Conservation (phyloP, 768 basidiomycete species). For the Kwoniella dejecticola region DNA sequence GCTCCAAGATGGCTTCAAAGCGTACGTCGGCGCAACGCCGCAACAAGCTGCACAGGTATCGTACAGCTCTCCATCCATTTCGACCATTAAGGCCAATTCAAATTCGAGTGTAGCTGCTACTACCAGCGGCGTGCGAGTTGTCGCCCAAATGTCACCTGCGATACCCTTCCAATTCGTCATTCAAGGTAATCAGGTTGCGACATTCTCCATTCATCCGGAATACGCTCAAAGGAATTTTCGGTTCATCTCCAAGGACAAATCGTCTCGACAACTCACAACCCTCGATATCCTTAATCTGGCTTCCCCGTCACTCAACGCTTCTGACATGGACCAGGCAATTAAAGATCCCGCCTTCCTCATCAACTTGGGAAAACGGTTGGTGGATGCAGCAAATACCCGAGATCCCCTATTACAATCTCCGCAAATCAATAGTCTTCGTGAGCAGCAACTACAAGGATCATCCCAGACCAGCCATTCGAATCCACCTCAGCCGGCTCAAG, state of each 20-base stretch:
- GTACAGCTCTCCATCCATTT: background rate
- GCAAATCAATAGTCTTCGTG: background rate
- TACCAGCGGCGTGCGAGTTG: no score
- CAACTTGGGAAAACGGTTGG: background rate
- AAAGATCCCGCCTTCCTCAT: background rate
- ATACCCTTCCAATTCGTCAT: background rate
- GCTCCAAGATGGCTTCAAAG: no score
- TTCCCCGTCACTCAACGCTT: background rate
- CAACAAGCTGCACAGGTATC: no score
- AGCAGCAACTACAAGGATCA: background rate
- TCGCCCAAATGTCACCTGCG: no score
- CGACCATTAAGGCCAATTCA: no score
- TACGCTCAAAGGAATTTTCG: background rate
- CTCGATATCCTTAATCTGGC: background rate
- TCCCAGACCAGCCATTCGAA: background rate
- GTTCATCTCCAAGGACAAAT: background rate
- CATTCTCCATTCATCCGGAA: background rate
- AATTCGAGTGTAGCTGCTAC: no score
- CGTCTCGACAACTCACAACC: background rate
- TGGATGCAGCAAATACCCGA: background rate
- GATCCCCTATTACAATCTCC: no score
- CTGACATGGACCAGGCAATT: background rate
- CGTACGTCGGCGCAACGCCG: no score
- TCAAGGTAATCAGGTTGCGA: background rate
- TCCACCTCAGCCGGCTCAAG: background rate